These are phyloP conservation scores for Leccinum olivaceoglutinosum DNA, from an alignment of 1,284 basidiomycete species.

Conservation along the genomic window DNA sequence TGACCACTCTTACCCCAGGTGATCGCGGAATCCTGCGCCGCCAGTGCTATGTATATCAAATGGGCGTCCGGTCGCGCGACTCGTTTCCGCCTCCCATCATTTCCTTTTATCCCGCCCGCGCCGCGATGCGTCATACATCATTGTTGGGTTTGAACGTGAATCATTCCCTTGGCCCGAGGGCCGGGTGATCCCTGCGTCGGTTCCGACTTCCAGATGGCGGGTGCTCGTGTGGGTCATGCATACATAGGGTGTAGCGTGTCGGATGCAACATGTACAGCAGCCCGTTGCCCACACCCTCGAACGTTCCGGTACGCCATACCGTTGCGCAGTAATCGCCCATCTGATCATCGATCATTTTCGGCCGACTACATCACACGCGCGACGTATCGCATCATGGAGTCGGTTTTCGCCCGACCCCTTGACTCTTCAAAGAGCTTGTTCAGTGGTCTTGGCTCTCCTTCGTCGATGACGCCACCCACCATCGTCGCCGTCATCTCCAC, in stretches of 20 bases:
- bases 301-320: not conserved
- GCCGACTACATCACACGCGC: not conserved
- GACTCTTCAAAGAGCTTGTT: not conserved
- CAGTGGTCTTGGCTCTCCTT: not conserved
- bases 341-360: not conserved
- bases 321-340: not conserved
- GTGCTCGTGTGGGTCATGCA: not conserved
- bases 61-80: not conserved
- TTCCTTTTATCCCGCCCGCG: not conserved
- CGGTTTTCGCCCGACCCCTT: not conserved
- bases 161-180: not conserved
- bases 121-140: not conserved
- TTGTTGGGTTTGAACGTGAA: not conserved
- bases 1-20: not conserved
- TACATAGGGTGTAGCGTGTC: not conserved
- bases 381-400: not conserved
- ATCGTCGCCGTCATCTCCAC: not conserved
- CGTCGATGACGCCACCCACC: too few relatives aligned
- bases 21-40: not conserved
- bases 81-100: not conserved
- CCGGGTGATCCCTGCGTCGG: not conserved
- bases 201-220: not conserved
- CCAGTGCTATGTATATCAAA: not conserved
- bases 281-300: not conserved
- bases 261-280: not conserved